Conservation (phyloP, 2,329 filamentous ascomycete genomes). For the Amauroascus verrucosus region DNA sequence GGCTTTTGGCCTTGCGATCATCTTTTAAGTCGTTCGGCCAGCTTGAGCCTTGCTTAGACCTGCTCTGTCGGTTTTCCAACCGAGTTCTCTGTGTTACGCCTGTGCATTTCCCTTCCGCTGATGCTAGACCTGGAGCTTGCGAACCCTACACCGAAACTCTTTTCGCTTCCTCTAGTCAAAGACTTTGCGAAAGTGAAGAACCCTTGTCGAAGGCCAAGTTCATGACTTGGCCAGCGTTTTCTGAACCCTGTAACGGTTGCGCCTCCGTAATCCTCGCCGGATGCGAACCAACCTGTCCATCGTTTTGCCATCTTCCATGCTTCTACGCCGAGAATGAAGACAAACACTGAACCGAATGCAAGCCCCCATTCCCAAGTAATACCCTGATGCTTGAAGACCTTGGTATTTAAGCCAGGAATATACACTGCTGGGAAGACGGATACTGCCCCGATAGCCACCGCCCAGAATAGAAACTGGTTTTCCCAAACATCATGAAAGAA, state of each 20-base stretch:
- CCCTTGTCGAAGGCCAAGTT: slow-evolving; percentile 24
- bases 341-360: slow-evolving; percentile 43
- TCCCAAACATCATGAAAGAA: slow-evolving; percentile 29
- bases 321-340: slow-evolving; percentile 52
- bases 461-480: slow-evolving; percentile 46
- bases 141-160: slow-evolving; percentile 15
- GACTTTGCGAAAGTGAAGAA: slow-evolving; percentile 26
- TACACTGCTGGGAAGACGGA: slow-evolving; percentile 47
- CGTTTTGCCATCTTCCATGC: slow-evolving; percentile 52
- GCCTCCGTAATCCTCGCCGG: slow-evolving; percentile 24
- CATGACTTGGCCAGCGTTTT: slow-evolving; percentile 18
- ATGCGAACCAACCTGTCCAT: slow-evolving; percentile 23
- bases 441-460: slow-evolving; percentile 39
- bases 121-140: slow-evolving; percentile 15
- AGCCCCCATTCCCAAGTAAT: slow-evolving; percentile 56
- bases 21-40: background rate
- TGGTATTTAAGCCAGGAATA: slow-evolving; percentile 49
- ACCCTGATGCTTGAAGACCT: slow-evolving; percentile 51
- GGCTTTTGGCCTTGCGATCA: background rate
- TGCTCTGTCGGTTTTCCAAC: background rate
- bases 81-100: slow-evolving; percentile 3
- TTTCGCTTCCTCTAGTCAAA: slow-evolving; percentile 23
- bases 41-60: background rate
- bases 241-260: slow-evolving; percentile 17
- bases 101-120: slow-evolving; percentile 4